Evolutionary conservation across 2,329 filamentous ascomycete genomes (phyloP), one percentile per base, ranked within the genome.

Genomic region (Geoglossum cookeanum): DNA sequence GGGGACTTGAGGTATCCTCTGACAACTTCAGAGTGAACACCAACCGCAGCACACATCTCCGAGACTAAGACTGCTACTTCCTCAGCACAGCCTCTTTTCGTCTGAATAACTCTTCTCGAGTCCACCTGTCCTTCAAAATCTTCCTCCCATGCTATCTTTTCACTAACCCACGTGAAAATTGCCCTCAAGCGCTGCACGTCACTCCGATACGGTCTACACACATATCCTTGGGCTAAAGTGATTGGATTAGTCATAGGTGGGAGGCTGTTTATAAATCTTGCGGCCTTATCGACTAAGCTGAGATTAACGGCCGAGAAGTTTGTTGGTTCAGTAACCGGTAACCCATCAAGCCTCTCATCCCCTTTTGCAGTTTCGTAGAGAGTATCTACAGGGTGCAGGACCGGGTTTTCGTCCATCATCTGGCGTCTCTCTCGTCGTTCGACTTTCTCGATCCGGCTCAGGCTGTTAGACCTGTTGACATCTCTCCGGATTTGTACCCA

Each of bases 401-500:
- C 85, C 0, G 88, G 84, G 61, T 94, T 82, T 62, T 96, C 90
- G 8, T 51, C 42, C 73, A 96, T 81, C 73, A 96, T 81, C 65
- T 95, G 85, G 65, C 90, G 96, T 57, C 91, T 80, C 64, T 98
- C 91, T 48, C 80, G 83, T 57, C 91, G 77, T 67, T 98, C 92
- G 44, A 81, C 76, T 22, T 84, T 79, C 71, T 98, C 92, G 62
- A 91, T 92, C 60, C 83, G 84, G 69, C 90, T 95, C 42, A 96
- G 75, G 0, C 91, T 92, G 66, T 95, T 97, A 3, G 91, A 94
- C 39, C 92, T 80, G 68, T 98, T 97, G 52, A 98, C 85, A 69
- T 98, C 94, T 51, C 92, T 81, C 39, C 92, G 84, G 27, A 97
- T 89, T 68, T 97, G 90, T n/a, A 98, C 89, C 90, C 92, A 98